Conservation (phyloP, 2,329 filamentous ascomycete genomes). For the Sporothrix protearum region DNA sequence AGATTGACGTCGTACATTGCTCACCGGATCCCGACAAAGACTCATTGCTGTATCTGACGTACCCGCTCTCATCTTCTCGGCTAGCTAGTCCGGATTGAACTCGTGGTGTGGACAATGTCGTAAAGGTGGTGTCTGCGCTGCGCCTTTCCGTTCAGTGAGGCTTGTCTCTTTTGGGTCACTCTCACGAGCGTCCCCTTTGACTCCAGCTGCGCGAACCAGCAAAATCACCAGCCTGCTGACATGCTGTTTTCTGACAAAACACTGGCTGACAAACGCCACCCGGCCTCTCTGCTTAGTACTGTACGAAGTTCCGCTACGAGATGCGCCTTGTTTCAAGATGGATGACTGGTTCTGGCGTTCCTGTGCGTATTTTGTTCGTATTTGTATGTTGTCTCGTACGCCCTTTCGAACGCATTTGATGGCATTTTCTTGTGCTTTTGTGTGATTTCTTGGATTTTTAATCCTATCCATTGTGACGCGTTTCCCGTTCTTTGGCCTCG, state of each 20-base stretch:
- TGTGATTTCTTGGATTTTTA: background rate
- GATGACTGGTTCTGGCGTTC: background rate
- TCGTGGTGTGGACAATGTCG: background rate
- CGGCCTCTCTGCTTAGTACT: background rate
- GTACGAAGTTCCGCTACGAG: background rate
- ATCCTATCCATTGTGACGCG: background rate
- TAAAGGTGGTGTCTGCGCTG: background rate
- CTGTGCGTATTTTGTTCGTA: background rate
- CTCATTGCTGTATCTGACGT: too few species aligned
- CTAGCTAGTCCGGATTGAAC: background rate
- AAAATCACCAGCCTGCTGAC: background rate
- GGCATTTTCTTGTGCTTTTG: background rate
- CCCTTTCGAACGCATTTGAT: background rate
- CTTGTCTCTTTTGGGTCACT: background rate
- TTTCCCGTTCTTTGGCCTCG: background rate
- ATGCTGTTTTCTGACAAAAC: constrained; percentile 13
- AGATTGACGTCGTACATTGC: too few species aligned
- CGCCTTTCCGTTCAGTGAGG: background rate
- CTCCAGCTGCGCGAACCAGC: background rate
- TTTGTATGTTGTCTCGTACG: background rate
- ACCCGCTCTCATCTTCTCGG: background rate
- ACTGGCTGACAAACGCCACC: constrained; percentile 6
- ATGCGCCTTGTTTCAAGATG: background rate
- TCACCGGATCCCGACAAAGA: too few species aligned
- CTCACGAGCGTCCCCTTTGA: background rate